Evolutionary conservation across 2,329 filamentous ascomycete genomes (phyloP), one percentile per base, ranked within the genome.

Genomic region (Neofusicoccum umdonicola): DNA sequence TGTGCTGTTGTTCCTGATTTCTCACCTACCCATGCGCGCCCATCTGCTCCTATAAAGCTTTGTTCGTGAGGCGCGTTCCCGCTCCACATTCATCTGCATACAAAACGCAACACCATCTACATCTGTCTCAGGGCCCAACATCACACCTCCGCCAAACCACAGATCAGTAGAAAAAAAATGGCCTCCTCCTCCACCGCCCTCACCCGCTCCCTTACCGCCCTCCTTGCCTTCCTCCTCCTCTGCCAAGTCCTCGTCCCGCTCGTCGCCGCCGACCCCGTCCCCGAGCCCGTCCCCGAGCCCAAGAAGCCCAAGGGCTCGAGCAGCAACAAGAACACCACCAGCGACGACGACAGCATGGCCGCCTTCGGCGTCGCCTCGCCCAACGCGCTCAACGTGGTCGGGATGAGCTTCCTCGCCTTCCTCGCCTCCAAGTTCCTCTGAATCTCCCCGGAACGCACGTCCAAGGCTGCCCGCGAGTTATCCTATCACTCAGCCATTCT

Each of bases 171-270:
- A 15, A 6, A 34, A 34, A 9, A 52, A 9, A 52, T 52, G 50
- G 50, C 50, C 6, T 37, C 50, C 2, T 17, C 56, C 3, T 17
- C 56, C n/a, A 60, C 27, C 15, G n/a, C 56, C 27, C 31, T 34
- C 41, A 17, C 3, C 19, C 41, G 22, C 27, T 34, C 42, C 31
- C 22, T 45, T 27, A 35, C 15, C 8, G 17, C 41, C 56, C 41
- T 60, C 11, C 31, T 60, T 31, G 15, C 56, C 42, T 19, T 60
- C 56, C 22, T 60, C 56, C 3, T 47, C 56, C 35, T 60, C 56
- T n/a, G 42, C 11, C 56, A 60, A 22, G 31, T 37, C 42, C 9
- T 60, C n/a, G 9, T 47, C 3, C 54, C 39, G 9, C 42, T 60
- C 27, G 56, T 37, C 4, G 31, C 56, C 42, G 56, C 56, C 56